Percentiles rank a stretch among this genome's conserved stretches.
Conservation (phyloP, 164 flowering plant genomes). For the Magnolia kwangsiensis region DNA sequence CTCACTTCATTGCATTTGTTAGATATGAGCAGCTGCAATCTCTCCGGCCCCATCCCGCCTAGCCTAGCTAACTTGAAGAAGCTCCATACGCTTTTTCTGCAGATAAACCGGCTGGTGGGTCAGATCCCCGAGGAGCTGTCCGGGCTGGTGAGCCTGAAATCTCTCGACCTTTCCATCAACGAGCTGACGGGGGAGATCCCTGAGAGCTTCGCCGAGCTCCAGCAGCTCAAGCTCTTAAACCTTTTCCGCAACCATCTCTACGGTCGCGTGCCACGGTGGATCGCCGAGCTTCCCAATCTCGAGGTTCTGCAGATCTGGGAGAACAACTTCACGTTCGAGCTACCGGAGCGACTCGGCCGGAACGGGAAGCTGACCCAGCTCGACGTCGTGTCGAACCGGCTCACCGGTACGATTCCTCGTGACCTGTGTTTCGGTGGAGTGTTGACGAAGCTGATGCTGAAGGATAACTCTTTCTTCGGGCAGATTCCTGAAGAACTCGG, state of each 20-base stretch:
- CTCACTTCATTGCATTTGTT: conserved; percentile 38
- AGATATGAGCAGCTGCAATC: conserved; percentile 53
- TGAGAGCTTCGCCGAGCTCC: conserved; percentile 42
- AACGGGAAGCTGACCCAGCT: conserved; percentile 48
- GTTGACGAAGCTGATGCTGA: conserved; percentile 51
- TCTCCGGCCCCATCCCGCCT: conserved; percentile 73
- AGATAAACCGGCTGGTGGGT: conserved; percentile 58
- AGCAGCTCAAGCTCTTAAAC: conserved; percentile 49
- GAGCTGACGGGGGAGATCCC: conserved; percentile 69
- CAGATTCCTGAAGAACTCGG: conserved; percentile 76
- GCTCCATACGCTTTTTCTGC: conserved; percentile 62
- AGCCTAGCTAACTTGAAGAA: conserved; percentile 45
- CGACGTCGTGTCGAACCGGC: conserved; percentile 63
- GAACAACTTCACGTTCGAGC: conserved; percentile 72
- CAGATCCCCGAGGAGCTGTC: conserved; percentile 63
- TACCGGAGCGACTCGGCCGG: conserved; percentile 70
- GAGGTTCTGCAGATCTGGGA: conserved; percentile 74
- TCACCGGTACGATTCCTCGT: conserved; percentile 70
- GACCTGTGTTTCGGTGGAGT: conserved; percentile 61
- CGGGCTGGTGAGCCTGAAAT: conserved; percentile 38
- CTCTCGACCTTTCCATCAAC: conserved; percentile 71
- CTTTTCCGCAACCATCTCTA: conserved; percentile 59
- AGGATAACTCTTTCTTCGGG: conserved; percentile 67
- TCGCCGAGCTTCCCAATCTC: conserved; percentile 67
- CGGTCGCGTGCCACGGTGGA: conserved; percentile 60